Evolutionary conservation across 2,329 filamentous ascomycete species (phyloP).

Genomic region (Xylariaceae sp.): DNA sequence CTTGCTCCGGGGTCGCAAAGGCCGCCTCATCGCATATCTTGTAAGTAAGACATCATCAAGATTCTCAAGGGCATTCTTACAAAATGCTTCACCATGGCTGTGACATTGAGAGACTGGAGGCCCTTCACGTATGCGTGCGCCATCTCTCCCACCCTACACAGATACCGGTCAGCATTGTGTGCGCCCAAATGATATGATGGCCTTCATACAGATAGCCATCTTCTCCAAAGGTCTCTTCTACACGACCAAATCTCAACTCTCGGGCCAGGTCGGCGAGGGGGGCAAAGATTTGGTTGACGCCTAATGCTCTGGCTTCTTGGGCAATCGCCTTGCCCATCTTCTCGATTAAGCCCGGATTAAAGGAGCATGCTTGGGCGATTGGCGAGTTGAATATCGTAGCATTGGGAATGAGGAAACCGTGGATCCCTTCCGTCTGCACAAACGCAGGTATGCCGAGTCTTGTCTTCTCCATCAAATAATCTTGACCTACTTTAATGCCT

Average conservation of each 20-base stretch:
- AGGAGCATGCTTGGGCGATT: slow-evolving; percentile 66
- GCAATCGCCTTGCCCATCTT: slow-evolving; percentile 64
- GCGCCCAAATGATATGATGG: not conserved
- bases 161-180: slow-evolving; percentile 9
- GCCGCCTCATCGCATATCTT: slow-evolving; percentile 40
- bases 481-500: slow-evolving; percentile 60
- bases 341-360: slow-evolving; percentile 58
- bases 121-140: slow-evolving; percentile 54
- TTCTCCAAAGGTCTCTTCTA: slow-evolving; percentile 69
- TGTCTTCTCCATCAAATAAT: slow-evolving; percentile 63
- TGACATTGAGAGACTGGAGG: slow-evolving; percentile 60
- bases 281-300: slow-evolving; percentile 68
- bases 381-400: slow-evolving; percentile 77
- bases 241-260: slow-evolving; percentile 65
- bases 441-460: slow-evolving; percentile 66
- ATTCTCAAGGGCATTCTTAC: slow-evolving; percentile 32
- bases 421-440: slow-evolving; percentile 69
- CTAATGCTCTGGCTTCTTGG: slow-evolving; percentile 59
- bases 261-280: slow-evolving; percentile 66
- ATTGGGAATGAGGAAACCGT: slow-evolving; percentile 66
- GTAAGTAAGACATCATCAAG: slow-evolving; percentile 5
- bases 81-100: slow-evolving; percentile 71
- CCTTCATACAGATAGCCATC: slow-evolving; percentile 53
- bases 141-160: slow-evolving; percentile 52
- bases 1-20: slow-evolving; percentile 64